Evolutionary conservation across 2,329 filamentous ascomycete genomes (phyloP).

Genomic region (Fusarium nisikadoi): DNA sequence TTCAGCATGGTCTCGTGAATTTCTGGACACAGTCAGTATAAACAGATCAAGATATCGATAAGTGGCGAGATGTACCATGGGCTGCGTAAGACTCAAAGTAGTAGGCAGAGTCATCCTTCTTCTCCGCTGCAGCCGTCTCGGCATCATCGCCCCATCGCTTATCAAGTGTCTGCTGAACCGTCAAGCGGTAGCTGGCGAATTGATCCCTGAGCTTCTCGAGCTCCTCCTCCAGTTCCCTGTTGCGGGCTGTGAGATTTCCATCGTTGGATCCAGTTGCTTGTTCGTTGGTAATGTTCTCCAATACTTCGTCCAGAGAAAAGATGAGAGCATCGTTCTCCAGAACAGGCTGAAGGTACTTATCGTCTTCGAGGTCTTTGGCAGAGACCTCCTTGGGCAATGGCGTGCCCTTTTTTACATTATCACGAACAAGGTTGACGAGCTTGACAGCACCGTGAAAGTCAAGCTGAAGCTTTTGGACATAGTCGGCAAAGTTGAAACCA

Average conservation of each 20-base stretch:
- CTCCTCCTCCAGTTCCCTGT: conserved; percentile 68
- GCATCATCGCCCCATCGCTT: conserved; percentile 70
- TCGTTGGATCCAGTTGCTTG: conserved; percentile 53
- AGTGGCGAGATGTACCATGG: conserved; percentile 59
- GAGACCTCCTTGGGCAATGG: conserved; percentile 68
- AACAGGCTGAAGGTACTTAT: conserved; percentile 83
- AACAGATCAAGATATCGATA: background rate
- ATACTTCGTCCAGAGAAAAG: conserved; percentile 82
- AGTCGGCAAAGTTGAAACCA: conserved; percentile 72
- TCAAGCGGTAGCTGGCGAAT: conserved; percentile 72
- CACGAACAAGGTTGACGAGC: conserved; percentile 76
- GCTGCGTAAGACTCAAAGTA: conserved; percentile 72
- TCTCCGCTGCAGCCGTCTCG: conserved; percentile 49
- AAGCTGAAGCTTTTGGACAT: conserved; percentile 66
- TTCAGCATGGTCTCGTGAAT: conserved; percentile 98
- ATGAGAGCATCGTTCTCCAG: conserved; percentile 91
- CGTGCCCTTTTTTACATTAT: conserved; percentile 56
- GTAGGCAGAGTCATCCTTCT: conserved; percentile 52
- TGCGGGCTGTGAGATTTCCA: conserved; percentile 56
- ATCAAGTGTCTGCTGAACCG: conserved; percentile 74
- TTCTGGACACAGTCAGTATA: conserved; percentile 57
- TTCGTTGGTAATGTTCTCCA: conserved; percentile 57
- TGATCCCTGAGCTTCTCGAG: conserved; percentile 68
- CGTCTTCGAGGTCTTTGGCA: conserved; percentile 74
- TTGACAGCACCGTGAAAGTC: conserved; percentile 81